Percentiles rank a stretch among this genome's conserved stretches.
Conservation (phyloP, 108 stramenopile genomes). For the Nitzschia sp. region DNA sequence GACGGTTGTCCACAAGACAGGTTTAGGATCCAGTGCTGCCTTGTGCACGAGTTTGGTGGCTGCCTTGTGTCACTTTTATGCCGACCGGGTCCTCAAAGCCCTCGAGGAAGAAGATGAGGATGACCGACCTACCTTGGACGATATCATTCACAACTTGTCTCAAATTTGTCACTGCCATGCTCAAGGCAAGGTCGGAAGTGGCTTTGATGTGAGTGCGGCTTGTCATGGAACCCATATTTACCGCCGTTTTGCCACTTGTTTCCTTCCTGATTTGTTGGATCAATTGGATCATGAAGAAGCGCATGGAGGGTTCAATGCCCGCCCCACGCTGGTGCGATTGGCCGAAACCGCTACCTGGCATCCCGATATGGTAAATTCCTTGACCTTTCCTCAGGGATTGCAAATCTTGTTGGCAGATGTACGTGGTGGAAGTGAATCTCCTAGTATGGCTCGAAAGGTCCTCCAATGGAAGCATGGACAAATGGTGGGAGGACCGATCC, state of each 20-base stretch:
- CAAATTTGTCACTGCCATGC: constrained; percentile 93
- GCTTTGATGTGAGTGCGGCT: constrained; percentile 93
- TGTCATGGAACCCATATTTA: constrained; percentile 89
- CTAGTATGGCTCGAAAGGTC: constrained; percentile 90
- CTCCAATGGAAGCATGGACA: constrained; percentile 72
- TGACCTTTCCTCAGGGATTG: constrained; percentile 61
- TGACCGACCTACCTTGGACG: constrained; percentile 8
- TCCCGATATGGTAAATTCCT: constrained; percentile 49
- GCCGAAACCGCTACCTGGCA: constrained; percentile 49
- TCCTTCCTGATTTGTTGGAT: constrained; percentile 61
- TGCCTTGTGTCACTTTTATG: constrained; percentile 48
- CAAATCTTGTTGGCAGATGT: constrained; percentile 91
- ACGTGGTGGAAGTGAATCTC: constrained; percentile 91
- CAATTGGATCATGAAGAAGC: constrained; percentile 37
- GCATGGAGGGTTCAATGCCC: constrained; percentile 14
- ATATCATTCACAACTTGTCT: constrained; percentile 81
- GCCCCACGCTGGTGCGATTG: constrained; percentile 25
- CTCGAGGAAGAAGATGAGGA: neutral
- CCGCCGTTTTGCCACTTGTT: constrained; percentile 67
- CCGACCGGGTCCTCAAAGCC: neutral
- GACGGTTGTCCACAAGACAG: constrained; percentile 85
- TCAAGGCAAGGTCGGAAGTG: constrained; percentile 96
- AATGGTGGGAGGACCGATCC: constrained; percentile 37
- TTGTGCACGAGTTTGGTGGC: constrained; percentile 88
- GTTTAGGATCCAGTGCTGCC: constrained; percentile 91